Conservation (phyloP, 83 land plant genomes). For the Isoetes engelmannii region DNA sequence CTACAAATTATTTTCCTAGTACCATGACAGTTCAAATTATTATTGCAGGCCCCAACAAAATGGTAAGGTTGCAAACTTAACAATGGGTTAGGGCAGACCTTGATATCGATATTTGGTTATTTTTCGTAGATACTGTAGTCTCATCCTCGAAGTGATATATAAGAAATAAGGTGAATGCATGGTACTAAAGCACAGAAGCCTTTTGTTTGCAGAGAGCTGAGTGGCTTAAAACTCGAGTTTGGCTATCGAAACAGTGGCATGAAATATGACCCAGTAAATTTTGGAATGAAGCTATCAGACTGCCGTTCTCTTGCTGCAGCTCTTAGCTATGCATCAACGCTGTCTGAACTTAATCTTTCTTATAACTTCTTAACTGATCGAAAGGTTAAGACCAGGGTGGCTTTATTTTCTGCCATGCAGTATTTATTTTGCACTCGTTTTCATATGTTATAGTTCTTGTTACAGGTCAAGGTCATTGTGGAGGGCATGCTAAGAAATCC, state of each 20-base stretch:
- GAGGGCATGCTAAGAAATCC: conserved; percentile 15
- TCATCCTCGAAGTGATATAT: not conserved
- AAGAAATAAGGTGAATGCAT: not conserved
- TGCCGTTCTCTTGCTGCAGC: conserved; percentile 28
- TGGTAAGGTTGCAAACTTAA: too few species aligned
- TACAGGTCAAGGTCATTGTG: conserved; percentile 15
- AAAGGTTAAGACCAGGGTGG: conserved; percentile 2
- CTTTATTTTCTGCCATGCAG: not conserved
- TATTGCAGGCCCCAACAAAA: too few species aligned
- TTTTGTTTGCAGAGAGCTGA: conserved; percentile 15
- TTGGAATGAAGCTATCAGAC: conserved; percentile 37
- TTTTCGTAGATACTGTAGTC: not conserved
- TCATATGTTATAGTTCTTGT: not conserved
- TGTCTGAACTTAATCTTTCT: conserved; percentile 20
- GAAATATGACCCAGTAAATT: conserved; percentile 23
- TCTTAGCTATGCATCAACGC: conserved; percentile 14
- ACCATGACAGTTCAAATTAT: too few species aligned
- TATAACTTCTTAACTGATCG: conserved; percentile 17
- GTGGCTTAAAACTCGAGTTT: conserved; percentile 27
- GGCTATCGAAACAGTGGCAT: conserved; percentile 29
- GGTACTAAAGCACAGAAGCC: not conserved
- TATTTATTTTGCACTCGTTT: not conserved
- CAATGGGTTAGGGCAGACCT: not conserved
- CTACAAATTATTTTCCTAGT: too few species aligned
- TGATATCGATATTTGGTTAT: not conserved